phyloP scores from a whole-genome alignment of 192 early-diverging fungal species.

The Radiomyces spectabilis region DNA sequence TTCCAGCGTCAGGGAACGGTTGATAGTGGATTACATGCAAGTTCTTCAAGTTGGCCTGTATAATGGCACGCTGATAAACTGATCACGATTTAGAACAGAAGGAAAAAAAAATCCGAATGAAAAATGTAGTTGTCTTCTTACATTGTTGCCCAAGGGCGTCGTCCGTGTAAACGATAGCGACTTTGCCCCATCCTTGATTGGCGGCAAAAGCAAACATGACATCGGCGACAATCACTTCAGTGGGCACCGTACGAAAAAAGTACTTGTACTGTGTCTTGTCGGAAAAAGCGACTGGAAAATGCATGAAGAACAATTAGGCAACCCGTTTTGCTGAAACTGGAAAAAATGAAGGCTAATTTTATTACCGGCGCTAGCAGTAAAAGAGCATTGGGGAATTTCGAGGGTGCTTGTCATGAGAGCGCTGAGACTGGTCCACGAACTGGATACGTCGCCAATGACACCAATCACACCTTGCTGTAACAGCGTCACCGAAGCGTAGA shows the following conservation, averaged over 20 bases:
- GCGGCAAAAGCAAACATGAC: conserved; percentile 41
- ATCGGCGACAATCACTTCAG: conserved; percentile 36
- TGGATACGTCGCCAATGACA: conserved; percentile 43
- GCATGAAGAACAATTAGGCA: neutral
- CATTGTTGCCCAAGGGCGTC: conserved; percentile 39
- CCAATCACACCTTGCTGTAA: conserved; percentile 43
- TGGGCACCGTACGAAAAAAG: conserved; percentile 46
- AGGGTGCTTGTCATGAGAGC: conserved; percentile 38
- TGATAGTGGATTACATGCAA: conserved; percentile 29
- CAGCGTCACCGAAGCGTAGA: conserved; percentile 38
- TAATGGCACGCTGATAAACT: conserved; percentile 34
- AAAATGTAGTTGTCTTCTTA: conserved; percentile 6
- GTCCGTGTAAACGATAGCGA: conserved; percentile 38
- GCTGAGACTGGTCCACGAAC: conserved; percentile 37
- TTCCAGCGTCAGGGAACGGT: conserved; percentile 27
- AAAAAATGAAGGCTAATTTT: neutral
- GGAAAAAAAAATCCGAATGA: neutral
- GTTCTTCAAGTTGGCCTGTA: conserved; percentile 17
- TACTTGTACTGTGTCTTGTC: conserved; percentile 40
- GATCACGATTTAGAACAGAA: neutral
- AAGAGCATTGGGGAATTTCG: conserved; percentile 45
- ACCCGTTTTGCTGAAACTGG: neutral
- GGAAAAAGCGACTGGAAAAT: conserved; percentile 32
- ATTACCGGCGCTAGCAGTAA: conserved; percentile 40
- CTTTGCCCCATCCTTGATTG: conserved; percentile 34